A percentile compares a stretch with the other conserved stretches of the same genome.
Conservation (phyloP, 139 green algal species). For the Pleodorina starrii region DNA sequence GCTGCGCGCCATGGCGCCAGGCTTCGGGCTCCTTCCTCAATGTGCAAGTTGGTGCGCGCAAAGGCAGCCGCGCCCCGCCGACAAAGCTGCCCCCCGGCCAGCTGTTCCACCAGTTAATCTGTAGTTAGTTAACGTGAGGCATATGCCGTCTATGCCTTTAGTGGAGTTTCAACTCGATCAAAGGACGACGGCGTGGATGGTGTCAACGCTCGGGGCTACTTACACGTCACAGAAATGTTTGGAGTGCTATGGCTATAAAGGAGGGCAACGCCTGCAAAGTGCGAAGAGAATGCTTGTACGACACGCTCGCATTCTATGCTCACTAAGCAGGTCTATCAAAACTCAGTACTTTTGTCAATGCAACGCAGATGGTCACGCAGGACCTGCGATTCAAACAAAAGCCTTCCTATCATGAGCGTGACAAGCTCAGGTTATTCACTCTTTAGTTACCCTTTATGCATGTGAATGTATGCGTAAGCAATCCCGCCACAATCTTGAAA, state of each 20-base stretch:
- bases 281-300: neutral
- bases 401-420: no score
- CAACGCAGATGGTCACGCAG: no score
- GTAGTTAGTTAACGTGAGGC: neutral
- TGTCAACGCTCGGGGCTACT: neutral
- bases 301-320: no score
- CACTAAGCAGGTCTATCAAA: no score
- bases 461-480: no score
- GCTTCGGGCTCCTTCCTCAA: neutral
- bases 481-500: no score
- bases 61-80: conserved; percentile 11
- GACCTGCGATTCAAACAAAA: no score
- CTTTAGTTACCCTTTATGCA: no score
- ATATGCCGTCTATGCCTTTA: conserved; percentile 22
- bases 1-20: conserved; percentile 57
- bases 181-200: neutral
- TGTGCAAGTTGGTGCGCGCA: conserved; percentile 13
- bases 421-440: no score
- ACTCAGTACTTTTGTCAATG: no score
- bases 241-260: neutral
- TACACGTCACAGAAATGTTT: no score
- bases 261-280: neutral
- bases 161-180: conserved; percentile 17
- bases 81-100: neutral
- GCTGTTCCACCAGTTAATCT: neutral